Conservation (phyloP, 2,329 filamentous ascomycete species). For the Penicillium olsonii region DNA sequence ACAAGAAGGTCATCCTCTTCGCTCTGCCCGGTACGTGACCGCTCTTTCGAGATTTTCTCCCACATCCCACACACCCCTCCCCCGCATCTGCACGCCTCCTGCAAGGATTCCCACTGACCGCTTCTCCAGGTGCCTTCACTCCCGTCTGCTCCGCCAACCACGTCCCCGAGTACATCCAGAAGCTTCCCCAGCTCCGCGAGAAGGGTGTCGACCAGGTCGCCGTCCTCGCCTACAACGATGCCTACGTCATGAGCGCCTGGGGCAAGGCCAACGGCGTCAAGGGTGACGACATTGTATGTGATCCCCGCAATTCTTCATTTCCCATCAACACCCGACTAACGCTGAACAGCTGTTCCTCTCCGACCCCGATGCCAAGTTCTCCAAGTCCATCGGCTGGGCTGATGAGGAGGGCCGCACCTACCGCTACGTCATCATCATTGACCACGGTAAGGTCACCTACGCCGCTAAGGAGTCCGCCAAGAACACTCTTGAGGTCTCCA, state of each 20-base stretch:
- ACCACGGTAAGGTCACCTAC: conserved; percentile 81
- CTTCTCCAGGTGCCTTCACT: conserved; percentile 69
- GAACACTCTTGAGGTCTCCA: conserved; percentile 44
- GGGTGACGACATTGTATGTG: conserved; percentile 66
- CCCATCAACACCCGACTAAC: too few species aligned
- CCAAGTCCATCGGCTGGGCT: conserved; percentile 75
- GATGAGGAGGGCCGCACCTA: conserved; percentile 70
- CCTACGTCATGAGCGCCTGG: conserved; percentile 86
- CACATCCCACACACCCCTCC: too few species aligned
- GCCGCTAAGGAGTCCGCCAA: conserved; percentile 68
- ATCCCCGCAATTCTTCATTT: too few species aligned
- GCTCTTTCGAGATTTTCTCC: conserved; percentile 9
- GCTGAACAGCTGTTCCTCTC: conserved; percentile 78
- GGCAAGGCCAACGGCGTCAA: conserved; percentile 82
- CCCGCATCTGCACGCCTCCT: not conserved
- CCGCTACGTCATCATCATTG: conserved; percentile 77
- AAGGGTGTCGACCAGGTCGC: conserved; percentile 84
- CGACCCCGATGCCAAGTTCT: conserved; percentile 72
- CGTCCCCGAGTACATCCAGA: conserved; percentile 76
- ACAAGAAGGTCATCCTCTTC: conserved; percentile 72
- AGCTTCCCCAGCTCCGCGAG: conserved; percentile 67
- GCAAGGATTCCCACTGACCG: conserved; percentile 20
- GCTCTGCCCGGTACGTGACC: conserved; percentile 60
- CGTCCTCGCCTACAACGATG: conserved; percentile 81
- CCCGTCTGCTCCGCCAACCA: conserved; percentile 81